phyloP scores from a whole-genome alignment of 176 grass and related monocot genomes.

The Canna indica region DNA sequence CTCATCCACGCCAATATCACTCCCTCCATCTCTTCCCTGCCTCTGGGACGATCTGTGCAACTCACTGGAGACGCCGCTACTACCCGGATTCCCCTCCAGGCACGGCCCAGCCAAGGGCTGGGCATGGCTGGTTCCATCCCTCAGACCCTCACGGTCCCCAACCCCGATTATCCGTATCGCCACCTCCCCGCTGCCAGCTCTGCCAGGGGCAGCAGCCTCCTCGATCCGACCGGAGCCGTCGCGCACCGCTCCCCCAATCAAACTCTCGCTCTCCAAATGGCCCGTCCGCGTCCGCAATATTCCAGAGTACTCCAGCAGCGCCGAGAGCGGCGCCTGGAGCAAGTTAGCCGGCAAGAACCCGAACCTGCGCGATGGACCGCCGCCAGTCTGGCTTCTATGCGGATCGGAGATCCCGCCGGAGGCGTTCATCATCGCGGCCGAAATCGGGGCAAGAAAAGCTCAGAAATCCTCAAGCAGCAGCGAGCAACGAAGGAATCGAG shows the following conservation, averaged over 20 bases:
- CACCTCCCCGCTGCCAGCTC: constrained; percentile 39
- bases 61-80: constrained; percentile 9
- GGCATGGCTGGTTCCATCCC: constrained; percentile 27
- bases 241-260: constrained; percentile 14
- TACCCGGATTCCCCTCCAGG: constrained; percentile 17
- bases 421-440: constrained; percentile 35
- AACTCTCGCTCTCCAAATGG: constrained; percentile 24
- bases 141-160: constrained; percentile 39
- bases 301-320: constrained; percentile 89
- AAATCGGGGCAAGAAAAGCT: not conserved
- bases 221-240: constrained; percentile 4
- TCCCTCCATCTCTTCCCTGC: constrained; percentile 34
- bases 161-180: constrained; percentile 83
- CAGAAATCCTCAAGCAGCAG: not conserved
- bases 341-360: constrained; percentile 84
- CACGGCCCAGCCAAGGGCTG: constrained; percentile 27
- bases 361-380: constrained; percentile 40
- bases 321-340: constrained; percentile 69
- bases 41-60: constrained; percentile 1
- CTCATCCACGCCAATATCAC: constrained; percentile 21
- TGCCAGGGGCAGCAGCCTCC: constrained; percentile 20
- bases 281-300: constrained; percentile 40
- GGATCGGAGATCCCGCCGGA: constrained; percentile 30
- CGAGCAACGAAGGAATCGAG: not conserved
- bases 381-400: constrained; percentile 20